These are phyloP conservation scores for Cinchona pubescens DNA, from an alignment of 257 asterid genomes.

Conservation along the genomic window DNA sequence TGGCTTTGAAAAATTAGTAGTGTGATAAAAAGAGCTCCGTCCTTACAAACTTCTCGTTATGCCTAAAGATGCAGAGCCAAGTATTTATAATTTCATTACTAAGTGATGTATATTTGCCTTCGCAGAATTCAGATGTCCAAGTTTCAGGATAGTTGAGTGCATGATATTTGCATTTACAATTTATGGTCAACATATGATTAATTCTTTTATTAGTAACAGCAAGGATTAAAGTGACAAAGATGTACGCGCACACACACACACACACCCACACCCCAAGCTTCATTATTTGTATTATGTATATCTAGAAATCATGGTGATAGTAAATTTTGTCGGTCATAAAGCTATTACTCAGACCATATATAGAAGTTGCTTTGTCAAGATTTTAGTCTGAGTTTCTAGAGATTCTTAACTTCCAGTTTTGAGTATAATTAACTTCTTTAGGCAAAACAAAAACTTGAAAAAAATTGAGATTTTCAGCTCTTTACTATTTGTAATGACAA, in stretches of 20 bases:
- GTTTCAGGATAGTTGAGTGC: no score
- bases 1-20: neutral
- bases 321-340: neutral
- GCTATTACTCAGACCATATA: neutral
- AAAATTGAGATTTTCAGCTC: neutral
- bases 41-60: no score
- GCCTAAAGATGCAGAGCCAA: no score
- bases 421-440: neutral
- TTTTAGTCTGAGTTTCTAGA: neutral
- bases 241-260: neutral
- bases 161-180: no score
- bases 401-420: neutral
- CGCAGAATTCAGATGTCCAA: no score
- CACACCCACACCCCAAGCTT: no score
- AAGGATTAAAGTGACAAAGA: neutral
- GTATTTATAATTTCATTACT: no score
- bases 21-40: neutral
- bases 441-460: slow-evolving; percentile 8
- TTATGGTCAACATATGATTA: neutral
- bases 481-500: neutral
- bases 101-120: no score
- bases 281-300: neutral
- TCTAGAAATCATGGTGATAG: neutral
- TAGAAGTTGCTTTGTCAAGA: neutral
- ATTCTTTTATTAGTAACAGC: neutral